Conservation (phyloP, 768 basidiomycete genomes). For the Leccinum uliginosum region DNA sequence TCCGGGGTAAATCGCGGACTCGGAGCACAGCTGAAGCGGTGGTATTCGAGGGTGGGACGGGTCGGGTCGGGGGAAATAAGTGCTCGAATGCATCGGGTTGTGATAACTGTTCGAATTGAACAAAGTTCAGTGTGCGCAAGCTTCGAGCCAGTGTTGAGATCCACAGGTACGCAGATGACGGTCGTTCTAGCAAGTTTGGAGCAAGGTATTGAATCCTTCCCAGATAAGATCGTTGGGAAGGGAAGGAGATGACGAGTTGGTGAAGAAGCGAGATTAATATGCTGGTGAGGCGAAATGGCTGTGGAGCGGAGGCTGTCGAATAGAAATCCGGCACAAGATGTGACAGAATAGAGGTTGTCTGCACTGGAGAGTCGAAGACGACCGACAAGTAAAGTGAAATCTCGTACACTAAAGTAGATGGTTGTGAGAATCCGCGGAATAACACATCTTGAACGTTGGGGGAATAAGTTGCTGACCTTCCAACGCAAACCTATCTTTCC, state of each 20-base stretch:
- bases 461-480: slow-evolving; percentile 48
- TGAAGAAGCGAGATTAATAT: slow-evolving; percentile 54
- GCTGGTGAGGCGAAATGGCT: slow-evolving; percentile 27
- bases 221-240: slow-evolving; percentile 56
- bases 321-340: slow-evolving; percentile 53
- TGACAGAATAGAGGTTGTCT: slow-evolving; percentile 58
- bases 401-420: slow-evolving; percentile 53
- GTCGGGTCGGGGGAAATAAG: slow-evolving; percentile 13
- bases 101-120: slow-evolving; percentile 46
- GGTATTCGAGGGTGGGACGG: slow-evolving; percentile 2
- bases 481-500: slow-evolving; percentile 57
- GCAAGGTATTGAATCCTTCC: slow-evolving; percentile 18
- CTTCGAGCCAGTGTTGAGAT: slow-evolving; percentile 46
- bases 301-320: slow-evolving; percentile 12
- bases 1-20: slow-evolving; percentile 28
- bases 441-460: neutral
- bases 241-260: slow-evolving; percentile 53
- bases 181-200: slow-evolving; percentile 34
- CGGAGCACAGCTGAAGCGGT: neutral
- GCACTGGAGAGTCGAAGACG: slow-evolving; percentile 56
- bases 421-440: neutral
- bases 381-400: slow-evolving; percentile 64
- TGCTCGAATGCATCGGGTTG: slow-evolving; percentile 22
- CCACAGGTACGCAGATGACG: slow-evolving; percentile 44
- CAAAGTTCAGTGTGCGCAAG: slow-evolving; percentile 54